Conservation (phyloP, 768 basidiomycete genomes). For the Candolleomyces aberdarensis region DNA sequence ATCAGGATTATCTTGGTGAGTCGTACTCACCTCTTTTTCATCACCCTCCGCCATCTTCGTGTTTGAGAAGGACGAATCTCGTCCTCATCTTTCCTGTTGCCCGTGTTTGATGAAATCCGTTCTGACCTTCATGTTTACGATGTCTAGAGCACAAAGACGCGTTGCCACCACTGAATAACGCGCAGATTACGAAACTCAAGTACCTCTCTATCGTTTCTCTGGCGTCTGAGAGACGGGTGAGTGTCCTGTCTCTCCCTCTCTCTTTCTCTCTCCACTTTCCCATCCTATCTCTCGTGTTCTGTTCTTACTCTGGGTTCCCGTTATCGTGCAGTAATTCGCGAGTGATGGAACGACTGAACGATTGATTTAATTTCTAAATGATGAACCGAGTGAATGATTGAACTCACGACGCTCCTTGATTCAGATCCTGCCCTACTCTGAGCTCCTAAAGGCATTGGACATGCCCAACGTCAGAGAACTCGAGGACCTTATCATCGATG, state of each 20-base stretch:
- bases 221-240: slow-evolving; percentile 71
- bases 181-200: slow-evolving; percentile 85
- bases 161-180: slow-evolving; percentile 64
- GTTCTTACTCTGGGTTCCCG: background rate
- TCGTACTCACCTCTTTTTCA: slow-evolving; percentile 2
- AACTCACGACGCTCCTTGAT: background rate
- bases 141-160: slow-evolving; percentile 58
- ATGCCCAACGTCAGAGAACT: slow-evolving; percentile 82
- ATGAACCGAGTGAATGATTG: too few relatives aligned
- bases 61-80: background rate
- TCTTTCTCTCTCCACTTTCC: background rate
- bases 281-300: background rate
- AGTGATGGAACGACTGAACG: too few relatives aligned
- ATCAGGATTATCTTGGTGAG: slow-evolving; percentile 76
- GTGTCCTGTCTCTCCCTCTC: slow-evolving; percentile 22
- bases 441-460: slow-evolving; percentile 67
- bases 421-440: slow-evolving; percentile 80
- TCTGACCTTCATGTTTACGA: slow-evolving; percentile 5
- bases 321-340: too few relatives aligned
- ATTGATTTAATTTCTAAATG: too few relatives aligned
- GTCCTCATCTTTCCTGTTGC: too few relatives aligned
- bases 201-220: slow-evolving; percentile 89
- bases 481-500: slow-evolving; percentile 96
- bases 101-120: too few relatives aligned
- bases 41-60: background rate